These are phyloP conservation scores for Phytophthora pseudosyringae DNA, from an alignment of 352 stramenopile species.

Conservation along the genomic window DNA sequence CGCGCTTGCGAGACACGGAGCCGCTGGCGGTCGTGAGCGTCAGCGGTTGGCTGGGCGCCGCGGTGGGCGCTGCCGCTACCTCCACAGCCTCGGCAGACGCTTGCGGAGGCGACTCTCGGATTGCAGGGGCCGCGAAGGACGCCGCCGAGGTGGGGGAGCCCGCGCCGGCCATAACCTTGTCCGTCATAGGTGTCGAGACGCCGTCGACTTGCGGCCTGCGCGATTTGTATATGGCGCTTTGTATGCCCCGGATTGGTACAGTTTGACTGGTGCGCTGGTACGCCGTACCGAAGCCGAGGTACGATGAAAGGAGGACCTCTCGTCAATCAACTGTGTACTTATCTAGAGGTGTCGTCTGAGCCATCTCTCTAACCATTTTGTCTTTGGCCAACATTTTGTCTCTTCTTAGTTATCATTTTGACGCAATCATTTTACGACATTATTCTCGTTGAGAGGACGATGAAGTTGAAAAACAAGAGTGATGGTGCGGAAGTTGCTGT, in stretches of 20 bases:
- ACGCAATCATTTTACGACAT: background rate
- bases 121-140: slow-evolving; percentile 17
- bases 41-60: slow-evolving; percentile 18
- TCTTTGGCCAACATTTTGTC: background rate
- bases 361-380: too few relatives aligned
- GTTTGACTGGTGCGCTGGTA: slow-evolving; percentile 30
- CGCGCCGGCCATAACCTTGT: slow-evolving; percentile 24
- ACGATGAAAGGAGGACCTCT: slow-evolving; percentile 3
- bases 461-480: slow-evolving; percentile 50
- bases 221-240: slow-evolving; percentile 24
- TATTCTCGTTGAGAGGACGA: slow-evolving; percentile 1
- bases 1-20: slow-evolving; percentile 56
- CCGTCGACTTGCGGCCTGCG: background rate
- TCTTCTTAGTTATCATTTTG: background rate
- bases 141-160: slow-evolving; percentile 31
- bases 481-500: slow-evolving; percentile 74
- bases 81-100: slow-evolving; percentile 8
- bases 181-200: slow-evolving; percentile 15
- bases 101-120: slow-evolving; percentile 17
- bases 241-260: slow-evolving; percentile 16
- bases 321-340: background rate
- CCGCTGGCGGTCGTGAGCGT: slow-evolving; percentile 3
- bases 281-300: slow-evolving; percentile 27
- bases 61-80: background rate
- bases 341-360: background rate